phyloP scores from a whole-genome alignment of 2,329 filamentous ascomycete genomes.

The Ascochyta pisi region DNA sequence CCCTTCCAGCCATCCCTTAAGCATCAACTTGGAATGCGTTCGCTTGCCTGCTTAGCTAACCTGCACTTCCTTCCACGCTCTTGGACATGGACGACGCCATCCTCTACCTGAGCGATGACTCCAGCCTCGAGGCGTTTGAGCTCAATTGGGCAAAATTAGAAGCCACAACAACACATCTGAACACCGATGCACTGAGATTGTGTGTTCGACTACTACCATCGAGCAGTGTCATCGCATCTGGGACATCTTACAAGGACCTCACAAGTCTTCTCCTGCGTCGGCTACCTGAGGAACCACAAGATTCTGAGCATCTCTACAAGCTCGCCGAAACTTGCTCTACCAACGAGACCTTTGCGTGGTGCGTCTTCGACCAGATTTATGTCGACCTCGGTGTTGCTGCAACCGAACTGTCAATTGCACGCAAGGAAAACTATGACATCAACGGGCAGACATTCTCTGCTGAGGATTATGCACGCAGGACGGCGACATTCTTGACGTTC shows the following conservation, averaged over 20 bases:
- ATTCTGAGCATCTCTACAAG: constrained; percentile 29
- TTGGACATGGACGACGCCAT: constrained; percentile 27
- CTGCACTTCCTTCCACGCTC: background rate
- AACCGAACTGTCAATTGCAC: background rate
- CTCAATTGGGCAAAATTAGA: constrained; percentile 31
- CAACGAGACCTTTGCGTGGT: constrained; percentile 23
- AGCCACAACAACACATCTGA: constrained; percentile 16
- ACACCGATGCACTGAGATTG: constrained; percentile 23
- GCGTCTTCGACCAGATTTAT: constrained; percentile 20
- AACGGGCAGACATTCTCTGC: background rate
- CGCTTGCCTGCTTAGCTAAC: constrained; percentile 3
- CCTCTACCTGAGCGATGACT: constrained; percentile 29
- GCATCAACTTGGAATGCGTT: constrained; percentile 15
- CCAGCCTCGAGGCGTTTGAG: constrained; percentile 31
- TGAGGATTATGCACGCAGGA: constrained; percentile 15
- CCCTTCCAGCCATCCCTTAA: constrained; percentile 4
- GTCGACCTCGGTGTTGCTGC: constrained; percentile 3
- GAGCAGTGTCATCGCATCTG: background rate
- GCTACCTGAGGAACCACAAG: constrained; percentile 21
- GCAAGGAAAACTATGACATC: background rate
- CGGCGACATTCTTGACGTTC: constrained; percentile 33
- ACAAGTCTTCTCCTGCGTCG: constrained; percentile 26
- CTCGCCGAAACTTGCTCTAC: constrained; percentile 35
- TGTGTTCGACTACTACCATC: constrained; percentile 12
- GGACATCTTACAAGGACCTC: constrained; percentile 17